These are phyloP conservation scores for Herpetomonas samuelpessoai DNA, from an alignment of 208 protist species.

Conservation along the genomic window DNA sequence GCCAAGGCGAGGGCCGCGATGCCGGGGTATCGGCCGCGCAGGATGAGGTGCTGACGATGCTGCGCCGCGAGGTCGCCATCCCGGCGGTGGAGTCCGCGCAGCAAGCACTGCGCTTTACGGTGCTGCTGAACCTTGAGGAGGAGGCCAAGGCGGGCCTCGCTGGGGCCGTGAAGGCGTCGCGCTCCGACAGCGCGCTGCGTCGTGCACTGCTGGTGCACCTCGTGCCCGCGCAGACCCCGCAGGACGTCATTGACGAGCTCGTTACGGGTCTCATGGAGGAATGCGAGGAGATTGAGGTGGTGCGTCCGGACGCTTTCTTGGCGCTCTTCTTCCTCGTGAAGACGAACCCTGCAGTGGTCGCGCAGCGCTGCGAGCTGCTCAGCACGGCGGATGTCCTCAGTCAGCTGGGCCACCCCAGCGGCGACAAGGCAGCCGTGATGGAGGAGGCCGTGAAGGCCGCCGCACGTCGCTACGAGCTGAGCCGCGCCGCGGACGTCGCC, in stretches of 20 bases:
- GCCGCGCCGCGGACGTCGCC: slow-evolving; percentile 51
- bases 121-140: slow-evolving; percentile 36
- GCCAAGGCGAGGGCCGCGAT: slow-evolving; percentile 1
- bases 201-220: slow-evolving; percentile 70
- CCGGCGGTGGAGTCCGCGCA: slow-evolving; percentile 51
- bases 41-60: slow-evolving; percentile 34
- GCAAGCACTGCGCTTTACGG: slow-evolving; percentile 59
- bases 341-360: background rate
- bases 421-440: slow-evolving; percentile 5
- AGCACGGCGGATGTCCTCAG: slow-evolving; percentile 60
- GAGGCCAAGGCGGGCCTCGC: slow-evolving; percentile 48
- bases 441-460: slow-evolving; percentile 3
- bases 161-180: slow-evolving; percentile 48
- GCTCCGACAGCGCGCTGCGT: slow-evolving; percentile 49
- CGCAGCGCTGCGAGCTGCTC: slow-evolving; percentile 31
- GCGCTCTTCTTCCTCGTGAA: slow-evolving; percentile 40
- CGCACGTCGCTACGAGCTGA: slow-evolving; percentile 27
- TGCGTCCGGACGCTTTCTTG: slow-evolving; percentile 82
- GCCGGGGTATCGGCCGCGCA: background rate
- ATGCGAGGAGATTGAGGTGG: slow-evolving; percentile 75
- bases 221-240: slow-evolving; percentile 27
- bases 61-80: slow-evolving; percentile 63
- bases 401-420: slow-evolving; percentile 35
- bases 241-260: slow-evolving; percentile 34
- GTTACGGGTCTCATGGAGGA: slow-evolving; percentile 45